Percentiles rank a stretch among this genome's conserved stretches.
These are phyloP conservation scores for Leucocoprinus leucothites DNA, from an alignment of 768 basidiomycete species.

Conservation along the genomic window DNA sequence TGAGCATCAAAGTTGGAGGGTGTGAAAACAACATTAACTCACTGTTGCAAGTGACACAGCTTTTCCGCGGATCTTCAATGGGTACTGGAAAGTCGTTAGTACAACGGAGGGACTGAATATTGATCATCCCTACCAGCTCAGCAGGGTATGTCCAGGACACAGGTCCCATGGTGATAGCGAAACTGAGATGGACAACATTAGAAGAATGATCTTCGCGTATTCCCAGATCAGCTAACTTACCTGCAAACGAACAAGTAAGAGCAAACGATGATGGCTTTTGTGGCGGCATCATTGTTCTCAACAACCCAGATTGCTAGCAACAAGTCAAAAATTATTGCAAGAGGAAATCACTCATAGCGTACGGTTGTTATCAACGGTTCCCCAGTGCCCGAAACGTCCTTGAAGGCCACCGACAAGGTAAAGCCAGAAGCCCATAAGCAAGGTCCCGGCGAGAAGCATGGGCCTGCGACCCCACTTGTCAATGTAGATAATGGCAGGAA, in stretches of 20 bases:
- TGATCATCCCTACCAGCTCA: constrained; percentile 39
- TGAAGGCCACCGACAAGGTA: constrained; percentile 77
- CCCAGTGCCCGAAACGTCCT: constrained; percentile 65
- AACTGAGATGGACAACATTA: constrained; percentile 28
- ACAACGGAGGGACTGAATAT: neutral
- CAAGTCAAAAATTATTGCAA: neutral
- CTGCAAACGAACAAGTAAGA: constrained; percentile 75
- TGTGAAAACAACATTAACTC: constrained; percentile 4
- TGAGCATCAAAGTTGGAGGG: neutral
- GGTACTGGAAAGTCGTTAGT: constrained; percentile 33
- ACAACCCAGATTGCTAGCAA: constrained; percentile 49
- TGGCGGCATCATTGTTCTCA: constrained; percentile 46
- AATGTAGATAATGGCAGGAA: constrained; percentile 59
- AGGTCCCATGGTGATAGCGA: constrained; percentile 76
- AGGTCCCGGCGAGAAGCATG: constrained; percentile 62
- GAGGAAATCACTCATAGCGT: constrained; percentile 10
- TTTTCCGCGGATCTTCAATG: constrained; percentile 62
- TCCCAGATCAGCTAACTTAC: constrained; percentile 14
- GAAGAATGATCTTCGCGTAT: too few species aligned
- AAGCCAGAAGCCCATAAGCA: constrained; percentile 74
- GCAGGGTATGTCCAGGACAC: constrained; percentile 75
- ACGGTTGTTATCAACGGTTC: constrained; percentile 34
- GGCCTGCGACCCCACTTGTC: constrained; percentile 80
- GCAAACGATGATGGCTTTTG: constrained; percentile 72
- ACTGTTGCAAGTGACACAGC: constrained; percentile 51